Conservation (phyloP, 345 rosid genomes). For the Hibiscus trionum region DNA sequence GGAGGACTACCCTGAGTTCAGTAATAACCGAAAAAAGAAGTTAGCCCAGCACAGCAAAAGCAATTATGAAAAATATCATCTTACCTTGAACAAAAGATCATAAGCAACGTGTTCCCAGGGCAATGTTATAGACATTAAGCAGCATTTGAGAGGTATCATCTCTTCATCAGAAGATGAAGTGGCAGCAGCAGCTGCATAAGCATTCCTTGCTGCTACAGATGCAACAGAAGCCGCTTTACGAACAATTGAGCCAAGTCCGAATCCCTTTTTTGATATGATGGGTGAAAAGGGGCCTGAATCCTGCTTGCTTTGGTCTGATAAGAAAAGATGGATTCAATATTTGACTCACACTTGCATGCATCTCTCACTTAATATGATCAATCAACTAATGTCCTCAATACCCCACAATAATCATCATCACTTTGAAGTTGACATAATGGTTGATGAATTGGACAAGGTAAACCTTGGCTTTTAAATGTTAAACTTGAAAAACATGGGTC, state of each 20-base stretch:
- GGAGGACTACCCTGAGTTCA: constrained; percentile 56
- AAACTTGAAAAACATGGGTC: neutral
- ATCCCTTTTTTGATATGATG: constrained; percentile 63
- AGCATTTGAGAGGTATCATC: constrained; percentile 90
- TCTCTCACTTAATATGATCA: constrained; percentile 2
- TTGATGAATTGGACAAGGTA: neutral
- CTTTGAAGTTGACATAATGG: neutral
- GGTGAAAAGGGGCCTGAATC: constrained; percentile 81
- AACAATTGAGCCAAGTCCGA: constrained; percentile 75
- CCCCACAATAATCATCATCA: neutral
- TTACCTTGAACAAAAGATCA: constrained; percentile 91
- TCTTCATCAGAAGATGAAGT: constrained; percentile 56
- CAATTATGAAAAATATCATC: constrained; percentile 1
- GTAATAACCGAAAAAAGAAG: neutral
- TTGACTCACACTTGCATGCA: constrained; percentile 7
- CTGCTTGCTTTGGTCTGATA: constrained; percentile 88
- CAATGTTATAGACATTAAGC: constrained; percentile 87
- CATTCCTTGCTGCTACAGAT: constrained; percentile 92
- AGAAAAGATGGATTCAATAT: constrained; percentile 18
- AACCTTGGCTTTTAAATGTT: neutral
- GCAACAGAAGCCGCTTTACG: constrained; percentile 90
- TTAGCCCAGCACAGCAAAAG: constrained; percentile 6
- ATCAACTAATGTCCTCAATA: neutral
- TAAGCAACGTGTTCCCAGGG: constrained; percentile 96
- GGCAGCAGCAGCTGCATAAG: constrained; percentile 82